Percentiles rank a stretch among this genome's conserved stretches.
phyloP scores from a whole-genome alignment of 345 rosid genomes.

The Odontarrhena argentea region DNA sequence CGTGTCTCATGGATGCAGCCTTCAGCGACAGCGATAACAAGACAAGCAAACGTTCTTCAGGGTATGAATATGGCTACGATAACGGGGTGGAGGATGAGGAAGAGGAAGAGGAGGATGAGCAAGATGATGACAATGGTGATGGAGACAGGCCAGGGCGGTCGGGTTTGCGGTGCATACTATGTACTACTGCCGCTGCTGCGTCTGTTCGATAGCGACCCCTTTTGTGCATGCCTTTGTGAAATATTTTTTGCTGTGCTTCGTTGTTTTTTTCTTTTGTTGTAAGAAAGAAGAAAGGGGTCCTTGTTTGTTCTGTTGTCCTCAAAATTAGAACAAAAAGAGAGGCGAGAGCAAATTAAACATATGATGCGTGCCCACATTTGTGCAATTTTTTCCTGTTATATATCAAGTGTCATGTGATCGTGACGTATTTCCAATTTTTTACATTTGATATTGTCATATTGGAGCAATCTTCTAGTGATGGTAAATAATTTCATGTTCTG shows the following conservation, averaged over 20 bases:
- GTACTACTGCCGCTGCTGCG: conserved; percentile 85
- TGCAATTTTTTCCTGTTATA: not conserved
- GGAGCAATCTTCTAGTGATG: not conserved
- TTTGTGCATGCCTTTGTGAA: conserved; percentile 35
- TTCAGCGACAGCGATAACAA: conserved; percentile 52
- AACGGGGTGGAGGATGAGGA: conserved; percentile 34
- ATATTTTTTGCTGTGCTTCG: conserved; percentile 36
- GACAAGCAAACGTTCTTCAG: conserved; percentile 40
- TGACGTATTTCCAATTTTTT: too few species aligned
- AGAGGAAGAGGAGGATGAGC: conserved; percentile 34
- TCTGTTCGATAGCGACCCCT: conserved; percentile 33
- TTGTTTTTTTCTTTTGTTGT: not conserved
- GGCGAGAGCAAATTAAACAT: conserved; percentile 1
- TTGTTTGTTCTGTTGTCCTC: conserved; percentile 28
- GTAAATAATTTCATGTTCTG: not conserved
- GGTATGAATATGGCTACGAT: conserved; percentile 47
- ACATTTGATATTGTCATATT: too few species aligned
- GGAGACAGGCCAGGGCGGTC: conserved; percentile 49
- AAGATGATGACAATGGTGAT: conserved; percentile 51
- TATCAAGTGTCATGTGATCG: not conserved
- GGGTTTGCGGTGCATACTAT: conserved; percentile 82
- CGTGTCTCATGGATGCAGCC: conserved; percentile 80
- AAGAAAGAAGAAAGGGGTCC: conserved; percentile 17
- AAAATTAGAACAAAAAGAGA: conserved; percentile 17
- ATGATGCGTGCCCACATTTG: conserved; percentile 5